A percentile compares a stretch with the other conserved stretches of the same genome.
These are phyloP conservation scores for Alisma plantagoaquatica DNA, from an alignment of 106 monocot species.

Conservation along the genomic window DNA sequence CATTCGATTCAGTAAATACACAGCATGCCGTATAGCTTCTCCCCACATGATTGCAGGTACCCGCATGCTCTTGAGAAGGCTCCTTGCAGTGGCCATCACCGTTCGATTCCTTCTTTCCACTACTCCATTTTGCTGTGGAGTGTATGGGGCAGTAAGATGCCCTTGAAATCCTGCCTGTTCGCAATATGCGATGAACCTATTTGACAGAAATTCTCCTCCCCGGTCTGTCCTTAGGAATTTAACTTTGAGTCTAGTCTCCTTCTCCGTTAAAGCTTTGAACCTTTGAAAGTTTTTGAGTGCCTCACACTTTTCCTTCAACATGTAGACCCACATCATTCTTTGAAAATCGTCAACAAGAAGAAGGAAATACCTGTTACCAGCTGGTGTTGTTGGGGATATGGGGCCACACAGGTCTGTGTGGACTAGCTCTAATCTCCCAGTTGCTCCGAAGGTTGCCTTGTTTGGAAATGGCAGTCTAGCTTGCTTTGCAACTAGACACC, in stretches of 20 bases:
- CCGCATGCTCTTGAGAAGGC: conserved; percentile 12
- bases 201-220: conserved; percentile 1
- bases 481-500: conserved; percentile 5
- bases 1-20: conserved; percentile 12
- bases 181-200: not conserved
- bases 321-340: conserved; percentile 2
- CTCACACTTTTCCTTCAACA: not conserved
- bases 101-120: conserved; percentile 11
- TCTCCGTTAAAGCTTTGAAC: not conserved
- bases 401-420: conserved; percentile 7
- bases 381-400: conserved; percentile 3
- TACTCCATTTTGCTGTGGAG: conserved; percentile 10
- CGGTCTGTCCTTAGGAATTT: conserved; percentile 2
- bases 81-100: conserved; percentile 8
- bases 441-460: not conserved
- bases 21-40: conserved; percentile 11
- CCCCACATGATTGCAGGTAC: conserved; percentile 9
- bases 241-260: not conserved
- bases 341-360: not conserved
- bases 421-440: not conserved
- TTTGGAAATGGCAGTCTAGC: conserved; percentile 8
- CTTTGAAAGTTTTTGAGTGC: not conserved
- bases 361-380: not conserved
- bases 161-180: conserved; percentile 4
- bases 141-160: conserved; percentile 8